phyloP scores from a whole-genome alignment of 257 asterid genomes.

The Ajuga chamaepitys region DNA sequence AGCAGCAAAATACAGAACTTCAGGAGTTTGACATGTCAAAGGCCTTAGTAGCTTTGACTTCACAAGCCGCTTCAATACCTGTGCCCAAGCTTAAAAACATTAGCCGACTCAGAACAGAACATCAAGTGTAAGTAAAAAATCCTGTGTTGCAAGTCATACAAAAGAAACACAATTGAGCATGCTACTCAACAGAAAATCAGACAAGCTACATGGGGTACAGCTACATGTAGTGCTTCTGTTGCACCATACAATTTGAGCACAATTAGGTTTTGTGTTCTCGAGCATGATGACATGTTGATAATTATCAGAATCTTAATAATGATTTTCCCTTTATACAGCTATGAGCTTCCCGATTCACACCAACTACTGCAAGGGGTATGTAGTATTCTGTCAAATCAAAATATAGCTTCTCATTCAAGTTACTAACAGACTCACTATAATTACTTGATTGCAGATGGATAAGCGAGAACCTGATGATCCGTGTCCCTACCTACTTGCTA shows the following conservation, averaged over 20 bases:
- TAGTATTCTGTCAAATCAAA: conserved; percentile 9
- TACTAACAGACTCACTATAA: conserved; percentile 8
- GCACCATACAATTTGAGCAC: not conserved
- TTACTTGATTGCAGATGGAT: conserved; percentile 58
- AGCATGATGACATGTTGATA: conserved; percentile 5
- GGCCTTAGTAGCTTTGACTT: conserved; percentile 78
- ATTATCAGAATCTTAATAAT: conserved; percentile 1
- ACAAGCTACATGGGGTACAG: not conserved
- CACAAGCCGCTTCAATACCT: conserved; percentile 87
- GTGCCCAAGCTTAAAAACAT: conserved; percentile 79
- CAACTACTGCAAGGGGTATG: conserved; percentile 83
- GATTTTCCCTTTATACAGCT: conserved; percentile 48
- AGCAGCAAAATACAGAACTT: conserved; percentile 52
- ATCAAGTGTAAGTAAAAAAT: conserved; percentile 73
- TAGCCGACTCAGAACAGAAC: conserved; percentile 94
- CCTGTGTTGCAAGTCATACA: conserved; percentile 1
- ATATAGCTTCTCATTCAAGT: conserved; percentile 2
- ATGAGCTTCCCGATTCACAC: conserved; percentile 93
- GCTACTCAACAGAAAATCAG: not conserved
- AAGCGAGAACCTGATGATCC: conserved; percentile 95
- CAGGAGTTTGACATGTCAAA: conserved; percentile 69
- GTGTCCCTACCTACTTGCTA: conserved; percentile 82
- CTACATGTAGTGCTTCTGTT: not conserved
- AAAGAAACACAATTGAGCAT: conserved; percentile 3
- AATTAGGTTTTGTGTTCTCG: not conserved